These are phyloP conservation scores for Vaccinium macrocarpon DNA, from an alignment of 148 eudicot genomes.

Conservation along the genomic window DNA sequence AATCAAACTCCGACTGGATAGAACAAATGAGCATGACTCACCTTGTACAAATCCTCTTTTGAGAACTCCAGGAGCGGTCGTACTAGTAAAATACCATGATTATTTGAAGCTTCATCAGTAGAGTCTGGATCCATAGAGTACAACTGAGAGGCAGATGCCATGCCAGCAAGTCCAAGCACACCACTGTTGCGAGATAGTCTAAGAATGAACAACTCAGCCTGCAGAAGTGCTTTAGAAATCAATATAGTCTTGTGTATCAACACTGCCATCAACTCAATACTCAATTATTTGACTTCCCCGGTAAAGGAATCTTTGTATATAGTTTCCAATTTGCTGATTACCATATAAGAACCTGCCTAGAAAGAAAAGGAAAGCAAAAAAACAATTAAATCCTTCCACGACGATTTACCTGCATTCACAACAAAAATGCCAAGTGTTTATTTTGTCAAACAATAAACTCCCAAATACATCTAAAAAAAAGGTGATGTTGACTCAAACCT, in stretches of 20 bases:
- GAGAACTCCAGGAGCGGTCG: constrained; percentile 81
- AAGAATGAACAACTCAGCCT: constrained; percentile 89
- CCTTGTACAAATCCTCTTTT: constrained; percentile 85
- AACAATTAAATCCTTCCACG: background rate
- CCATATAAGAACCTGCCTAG: background rate
- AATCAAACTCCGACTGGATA: background rate
- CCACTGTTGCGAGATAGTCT: constrained; percentile 96
- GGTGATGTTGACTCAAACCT: constrained; percentile 45
- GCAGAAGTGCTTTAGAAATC: constrained; percentile 33
- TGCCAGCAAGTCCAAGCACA: constrained; percentile 97
- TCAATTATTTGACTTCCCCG: background rate
- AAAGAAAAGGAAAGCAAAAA: background rate
- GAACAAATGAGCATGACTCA: constrained; percentile 25
- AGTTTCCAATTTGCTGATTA: background rate
- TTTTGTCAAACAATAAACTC: background rate
- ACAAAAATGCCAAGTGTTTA: background rate
- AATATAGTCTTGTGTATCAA: constrained; percentile 1
- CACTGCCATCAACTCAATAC: constrained; percentile 3
- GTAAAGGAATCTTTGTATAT: background rate
- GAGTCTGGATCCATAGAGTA: constrained; percentile 40
- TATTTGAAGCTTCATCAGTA: constrained; percentile 31
- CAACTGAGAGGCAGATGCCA: constrained; percentile 73
- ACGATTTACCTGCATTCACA: background rate
- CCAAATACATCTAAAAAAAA: background rate
- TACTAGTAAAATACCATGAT: constrained; percentile 56